Conservation (phyloP, 2,329 filamentous ascomycete genomes). For the Aspergillus felis region DNA sequence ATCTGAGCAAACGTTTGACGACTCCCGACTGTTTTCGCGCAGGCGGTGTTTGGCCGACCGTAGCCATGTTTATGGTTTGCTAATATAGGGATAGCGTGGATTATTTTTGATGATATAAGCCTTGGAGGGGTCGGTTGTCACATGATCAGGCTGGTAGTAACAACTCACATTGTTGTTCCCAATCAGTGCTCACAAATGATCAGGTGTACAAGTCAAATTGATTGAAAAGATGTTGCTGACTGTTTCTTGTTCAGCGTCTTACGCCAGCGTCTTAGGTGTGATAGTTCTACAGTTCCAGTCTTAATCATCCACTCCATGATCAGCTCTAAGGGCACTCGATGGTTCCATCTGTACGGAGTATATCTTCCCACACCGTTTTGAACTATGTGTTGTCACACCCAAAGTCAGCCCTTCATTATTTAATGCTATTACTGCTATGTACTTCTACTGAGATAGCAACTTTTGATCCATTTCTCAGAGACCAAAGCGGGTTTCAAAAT, state of each 20-base stretch:
- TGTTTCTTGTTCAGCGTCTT: background rate
- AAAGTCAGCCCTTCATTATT: background rate
- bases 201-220: background rate
- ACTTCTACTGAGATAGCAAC: background rate
- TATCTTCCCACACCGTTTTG: background rate
- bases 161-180: background rate
- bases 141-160: background rate
- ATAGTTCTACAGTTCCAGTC: background rate
- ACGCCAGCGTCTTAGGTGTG: background rate
- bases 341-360: background rate
- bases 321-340: no score
- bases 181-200: background rate
- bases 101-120: constrained; percentile 15
- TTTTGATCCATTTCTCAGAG: background rate
- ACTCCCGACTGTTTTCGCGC: constrained; percentile 14
- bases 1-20: constrained; percentile 10
- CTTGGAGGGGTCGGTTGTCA: constrained; percentile 9
- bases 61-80: constrained; percentile 34
- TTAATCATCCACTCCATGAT: background rate
- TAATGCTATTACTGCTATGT: background rate
- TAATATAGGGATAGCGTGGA: constrained; percentile 23
- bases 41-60: constrained; percentile 23
- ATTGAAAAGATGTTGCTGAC: background rate
- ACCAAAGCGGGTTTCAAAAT: background rate
- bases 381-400: background rate